Base-by-base conservation (phyloP, 495 filamentous ascomycete species). In the Xylaria castorea region DNA sequence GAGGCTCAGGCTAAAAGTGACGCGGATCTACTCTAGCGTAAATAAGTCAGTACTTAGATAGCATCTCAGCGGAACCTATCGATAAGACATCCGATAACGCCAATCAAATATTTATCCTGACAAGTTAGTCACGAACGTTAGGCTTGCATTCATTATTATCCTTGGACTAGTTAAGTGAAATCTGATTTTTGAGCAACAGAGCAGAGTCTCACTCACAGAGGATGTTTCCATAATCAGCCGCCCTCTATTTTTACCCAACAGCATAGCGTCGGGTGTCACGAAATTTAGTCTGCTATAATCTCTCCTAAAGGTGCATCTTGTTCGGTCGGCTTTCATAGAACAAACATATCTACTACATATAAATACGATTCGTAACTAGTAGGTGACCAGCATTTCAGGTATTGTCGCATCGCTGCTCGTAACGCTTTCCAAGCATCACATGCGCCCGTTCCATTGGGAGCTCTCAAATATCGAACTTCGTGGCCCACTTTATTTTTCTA, bases 401-500 rank as follows among this genome's bases (percentile, higher is more conserved):
- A 11, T 53, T 53, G 22, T 53, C 22, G 11, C 9, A 25, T 11
- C 50, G 9, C 22, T 53, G 22, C 50, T 53, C 27, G 50, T 53
- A 53, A 53, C 50, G 12, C 50, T 53, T 4, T 53, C 9, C 22
- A 12, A 2, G n/a, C 18, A 8, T 69, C 18, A 51, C 44, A 66
- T 66, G 22, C 30, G 44, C 16, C 14, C 3, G 9, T 62, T 62
- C 34, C 12, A 12, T 58, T 34, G 55, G 22, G 27, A 42, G 8
- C 38, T 42, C 18, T 40, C 30, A 61, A 3, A 25, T 34, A 7
- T 34, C 22, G 46, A 36, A 22, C 16, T 5, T 11, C 14, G 40
- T 3, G 66, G 12, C 50, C 66, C 66, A 68, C 66, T 57, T 68
- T 68, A 53, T 16, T 34, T 38, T 50, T 18, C 16, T 51, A 12